Evolutionary conservation across 2,329 filamentous ascomycete genomes (phyloP), one percentile per base, ranked within the genome.

Genomic region (Neurospora sp.): DNA sequence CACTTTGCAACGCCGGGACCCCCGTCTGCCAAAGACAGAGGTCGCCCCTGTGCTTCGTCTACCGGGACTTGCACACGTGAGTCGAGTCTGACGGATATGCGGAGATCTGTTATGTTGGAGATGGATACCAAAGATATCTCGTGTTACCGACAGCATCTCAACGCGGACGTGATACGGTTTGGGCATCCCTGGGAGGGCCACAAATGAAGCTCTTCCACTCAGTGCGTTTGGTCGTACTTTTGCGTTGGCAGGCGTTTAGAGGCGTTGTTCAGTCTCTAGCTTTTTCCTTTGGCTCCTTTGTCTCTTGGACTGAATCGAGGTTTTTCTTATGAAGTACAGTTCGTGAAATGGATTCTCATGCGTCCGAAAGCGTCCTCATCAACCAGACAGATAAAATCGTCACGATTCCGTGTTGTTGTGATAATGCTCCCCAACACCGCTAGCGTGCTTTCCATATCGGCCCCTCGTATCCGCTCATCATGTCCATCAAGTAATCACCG

Each of bases 1-100:
- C 39, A 90, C 93, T 43, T 83, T 99, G 46, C 94, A 98, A 78
- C 90, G 96, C 73, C 91, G 96, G 70, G 94, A 97, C 78, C 93
- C 94, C n/a, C 88, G 90, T 75, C 90, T 89, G 75, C 89, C 85
- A 85, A 75, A 11, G 68, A 33, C 10, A 10, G 3, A 66, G 42
- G 19, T 33, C 33, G 15, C 46, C 23, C 19, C 6, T 52, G 46
- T 28, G 19, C 23, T 28, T 52, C 1, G 46, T 52, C 19, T 52
- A 52, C 19, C 19, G 46, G 19, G 23, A 52, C 19, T 19, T 46
- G 11, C 19, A 52, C 43, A 52, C 43, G 19, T 52, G 11, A 52
- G 43, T 19, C 43, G 43, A 15, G 52, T 28, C 28, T 36, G 15
- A 10, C 8, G 9, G 52, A 36, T 33, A 17, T 17, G 28, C 4